A percentile compares a stretch with the other conserved stretches of the same genome.
These are phyloP conservation scores for Cyclotella distinguenda DNA, from an alignment of 108 stramenopile species.

Conservation along the genomic window DNA sequence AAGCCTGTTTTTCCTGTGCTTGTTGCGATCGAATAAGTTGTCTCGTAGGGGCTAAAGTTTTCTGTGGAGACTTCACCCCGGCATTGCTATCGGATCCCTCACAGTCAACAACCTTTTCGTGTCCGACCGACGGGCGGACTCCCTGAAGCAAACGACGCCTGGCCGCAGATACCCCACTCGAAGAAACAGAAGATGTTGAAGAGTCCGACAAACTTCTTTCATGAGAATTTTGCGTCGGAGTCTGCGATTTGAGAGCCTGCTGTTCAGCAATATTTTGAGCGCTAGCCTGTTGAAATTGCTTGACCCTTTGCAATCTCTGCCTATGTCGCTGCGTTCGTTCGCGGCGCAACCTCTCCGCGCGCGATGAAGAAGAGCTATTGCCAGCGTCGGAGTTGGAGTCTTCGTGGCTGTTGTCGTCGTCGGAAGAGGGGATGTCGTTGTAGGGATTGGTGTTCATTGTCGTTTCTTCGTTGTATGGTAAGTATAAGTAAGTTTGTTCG, in stretches of 20 bases:
- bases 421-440: constrained; percentile 16
- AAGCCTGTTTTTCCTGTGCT: background rate
- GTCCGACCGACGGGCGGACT: background rate
- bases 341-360: constrained; percentile 31
- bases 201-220: constrained; percentile 1
- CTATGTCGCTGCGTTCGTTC: constrained; percentile 42
- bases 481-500: too few species aligned
- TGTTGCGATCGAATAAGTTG: constrained; percentile 6
- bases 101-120: background rate
- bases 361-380: constrained; percentile 18
- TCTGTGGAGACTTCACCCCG: background rate
- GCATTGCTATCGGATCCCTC: background rate
- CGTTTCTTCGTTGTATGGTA: background rate
- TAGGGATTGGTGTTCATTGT: constrained; percentile 3
- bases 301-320: constrained; percentile 36
- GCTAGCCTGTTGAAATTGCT: constrained; percentile 36
- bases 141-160: constrained; percentile 7
- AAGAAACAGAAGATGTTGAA: constrained; percentile 3
- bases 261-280: background rate
- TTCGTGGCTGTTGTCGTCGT: constrained; percentile 21
- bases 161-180: constrained; percentile 10
- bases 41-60: background rate
- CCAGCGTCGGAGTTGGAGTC: constrained; percentile 7
- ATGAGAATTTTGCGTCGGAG: too few species aligned
- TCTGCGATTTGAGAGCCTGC: too few species aligned